Evolutionary conservation across 495 filamentous ascomycete species (phyloP).

Genomic region (Aspergillus conjunctus): DNA sequence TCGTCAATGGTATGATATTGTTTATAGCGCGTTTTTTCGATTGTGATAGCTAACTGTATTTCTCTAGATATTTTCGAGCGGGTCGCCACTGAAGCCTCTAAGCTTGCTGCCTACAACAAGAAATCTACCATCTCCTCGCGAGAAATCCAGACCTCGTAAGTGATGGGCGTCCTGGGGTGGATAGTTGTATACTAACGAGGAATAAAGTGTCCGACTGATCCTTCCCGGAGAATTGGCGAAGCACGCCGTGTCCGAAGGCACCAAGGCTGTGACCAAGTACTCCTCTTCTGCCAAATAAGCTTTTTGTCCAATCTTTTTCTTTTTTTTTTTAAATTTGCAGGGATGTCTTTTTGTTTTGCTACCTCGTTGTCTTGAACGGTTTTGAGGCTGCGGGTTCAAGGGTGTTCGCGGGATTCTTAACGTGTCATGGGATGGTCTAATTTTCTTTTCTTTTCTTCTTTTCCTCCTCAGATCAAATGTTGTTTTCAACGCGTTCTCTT

Average conservation of each 20-base stretch:
- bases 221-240: constrained; percentile 98
- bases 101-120: constrained; percentile 99
- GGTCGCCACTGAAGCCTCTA: constrained; percentile 97
- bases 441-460: constrained; percentile 46
- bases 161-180: constrained; percentile 14
- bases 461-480: constrained; percentile 68
- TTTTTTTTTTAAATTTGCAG: constrained; percentile 47
- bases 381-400: constrained; percentile 64
- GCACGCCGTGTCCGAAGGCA: constrained; percentile 98
- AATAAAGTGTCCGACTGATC: constrained; percentile 79
- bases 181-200: constrained; percentile 20
- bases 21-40: neutral
- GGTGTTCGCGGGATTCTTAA: constrained; percentile 76
- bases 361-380: constrained; percentile 60
- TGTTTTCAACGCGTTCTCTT: constrained; percentile 56
- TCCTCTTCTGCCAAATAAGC: constrained; percentile 98
- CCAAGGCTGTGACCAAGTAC: constrained; percentile 99
- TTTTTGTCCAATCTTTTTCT: constrained; percentile 42
- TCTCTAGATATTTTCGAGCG: constrained; percentile 95
- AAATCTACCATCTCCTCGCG: constrained; percentile 99
- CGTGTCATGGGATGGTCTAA: constrained; percentile 86
- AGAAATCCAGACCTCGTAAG: constrained; percentile 96
- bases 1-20: constrained; percentile 85
- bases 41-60: constrained; percentile 16
- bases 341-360: constrained; percentile 52